These are phyloP conservation scores for Thermochaetoides thermophila DNA, from an alignment of 495 filamentous ascomycete genomes.

Conservation along the genomic window DNA sequence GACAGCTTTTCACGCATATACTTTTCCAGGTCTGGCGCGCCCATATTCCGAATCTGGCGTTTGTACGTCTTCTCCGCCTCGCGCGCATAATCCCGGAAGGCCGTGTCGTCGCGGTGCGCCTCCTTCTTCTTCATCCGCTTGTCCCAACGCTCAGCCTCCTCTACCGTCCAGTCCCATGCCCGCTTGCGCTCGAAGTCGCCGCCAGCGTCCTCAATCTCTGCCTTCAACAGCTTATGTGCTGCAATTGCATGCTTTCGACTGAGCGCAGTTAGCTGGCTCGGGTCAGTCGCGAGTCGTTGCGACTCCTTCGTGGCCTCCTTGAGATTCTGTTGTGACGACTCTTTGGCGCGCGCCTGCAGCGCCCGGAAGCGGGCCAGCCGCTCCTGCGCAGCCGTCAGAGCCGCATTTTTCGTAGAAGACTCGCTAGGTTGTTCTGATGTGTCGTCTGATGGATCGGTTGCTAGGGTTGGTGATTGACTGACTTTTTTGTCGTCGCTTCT, in stretches of 20 bases:
- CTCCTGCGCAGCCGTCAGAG: conserved; percentile 25
- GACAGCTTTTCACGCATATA: conserved; percentile 79
- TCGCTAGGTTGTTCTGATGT: conserved; percentile 5
- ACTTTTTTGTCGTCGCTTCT: conserved; percentile 6
- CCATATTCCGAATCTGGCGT: conserved; percentile 62
- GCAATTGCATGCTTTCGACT: conserved; percentile 72
- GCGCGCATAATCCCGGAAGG: conserved; percentile 79
- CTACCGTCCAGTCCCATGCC: conserved; percentile 95
- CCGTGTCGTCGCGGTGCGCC: conserved; percentile 65
- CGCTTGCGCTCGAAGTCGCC: conserved; percentile 95
- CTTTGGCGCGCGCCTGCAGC: conserved; percentile 71
- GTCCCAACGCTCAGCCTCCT: conserved; percentile 90
- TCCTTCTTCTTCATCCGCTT: conserved; percentile 75
- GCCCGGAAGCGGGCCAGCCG: conserved; percentile 65
- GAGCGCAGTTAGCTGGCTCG: conserved; percentile 52
- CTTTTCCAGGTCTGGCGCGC: conserved; percentile 50
- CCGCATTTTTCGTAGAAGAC: background rate
- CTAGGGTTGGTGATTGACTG: conserved; percentile 3
- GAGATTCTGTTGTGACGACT: conserved; percentile 59
- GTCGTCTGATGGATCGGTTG: conserved; percentile 3
- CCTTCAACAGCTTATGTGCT: conserved; percentile 84
- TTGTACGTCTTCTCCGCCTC: conserved; percentile 89
- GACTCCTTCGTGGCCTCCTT: conserved; percentile 75
- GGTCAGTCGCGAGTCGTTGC: conserved; percentile 63
- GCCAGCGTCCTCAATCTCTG: conserved; percentile 67